Evolutionary conservation across 2,329 filamentous ascomycete species (phyloP).

Genomic region (Talaromyces sp.): DNA sequence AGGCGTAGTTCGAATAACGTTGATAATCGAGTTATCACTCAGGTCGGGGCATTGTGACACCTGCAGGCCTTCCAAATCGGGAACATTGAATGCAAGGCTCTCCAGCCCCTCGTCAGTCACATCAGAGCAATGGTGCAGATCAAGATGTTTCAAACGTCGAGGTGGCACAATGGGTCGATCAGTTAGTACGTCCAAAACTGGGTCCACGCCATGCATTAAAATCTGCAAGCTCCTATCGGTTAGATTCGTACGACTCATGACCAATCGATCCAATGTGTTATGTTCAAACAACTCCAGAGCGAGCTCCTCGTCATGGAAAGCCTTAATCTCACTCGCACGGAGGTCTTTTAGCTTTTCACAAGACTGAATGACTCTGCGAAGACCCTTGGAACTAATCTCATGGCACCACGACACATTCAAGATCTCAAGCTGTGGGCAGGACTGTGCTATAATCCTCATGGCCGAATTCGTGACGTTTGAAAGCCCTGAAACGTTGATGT

Average conservation of each 20-base stretch:
- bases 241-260: slow-evolving; percentile 76
- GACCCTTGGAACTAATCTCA: slow-evolving; percentile 75
- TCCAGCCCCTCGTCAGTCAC: slow-evolving; percentile 75
- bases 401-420: slow-evolving; percentile 94
- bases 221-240: slow-evolving; percentile 72
- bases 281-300: slow-evolving; percentile 74
- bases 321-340: slow-evolving; percentile 76
- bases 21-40: slow-evolving; percentile 71
- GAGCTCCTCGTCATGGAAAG: slow-evolving; percentile 74
- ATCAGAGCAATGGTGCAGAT: slow-evolving; percentile 75
- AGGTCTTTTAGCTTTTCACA: slow-evolving; percentile 78
- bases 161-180: slow-evolving; percentile 74
- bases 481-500: slow-evolving; percentile 84
- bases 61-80: slow-evolving; percentile 78
- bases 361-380: slow-evolving; percentile 70
- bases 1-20: slow-evolving; percentile 74
- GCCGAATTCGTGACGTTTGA: slow-evolving; percentile 74
- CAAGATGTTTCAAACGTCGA: slow-evolving; percentile 78
- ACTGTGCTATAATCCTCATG: slow-evolving; percentile 81
- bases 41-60: slow-evolving; percentile 76
- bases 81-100: slow-evolving; percentile 72
- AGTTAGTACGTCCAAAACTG: slow-evolving; percentile 79
- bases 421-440: slow-evolving; percentile 78
- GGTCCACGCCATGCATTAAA: slow-evolving; percentile 74
- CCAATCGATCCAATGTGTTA: slow-evolving; percentile 80